phyloP scores from a whole-genome alignment of 2,329 filamentous ascomycete species.

The Calonectria honghensis region DNA sequence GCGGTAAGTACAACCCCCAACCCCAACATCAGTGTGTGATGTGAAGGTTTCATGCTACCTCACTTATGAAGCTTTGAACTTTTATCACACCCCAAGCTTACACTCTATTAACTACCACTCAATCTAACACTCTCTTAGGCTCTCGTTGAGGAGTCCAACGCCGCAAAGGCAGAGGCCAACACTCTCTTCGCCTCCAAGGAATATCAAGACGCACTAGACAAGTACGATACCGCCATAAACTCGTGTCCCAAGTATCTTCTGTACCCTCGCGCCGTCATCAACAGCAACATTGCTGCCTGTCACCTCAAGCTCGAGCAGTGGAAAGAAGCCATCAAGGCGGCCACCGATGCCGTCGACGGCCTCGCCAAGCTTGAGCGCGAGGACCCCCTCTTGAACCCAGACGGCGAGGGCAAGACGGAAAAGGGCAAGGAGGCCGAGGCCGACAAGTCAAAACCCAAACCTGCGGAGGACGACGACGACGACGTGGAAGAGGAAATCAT shows the following conservation, averaged over 20 bases:
- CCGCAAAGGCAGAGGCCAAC: slow-evolving; percentile 86
- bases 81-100: not conserved
- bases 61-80: not conserved
- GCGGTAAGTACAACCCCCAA: slow-evolving; percentile 63
- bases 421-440: slow-evolving; percentile 55
- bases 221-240: slow-evolving; percentile 87
- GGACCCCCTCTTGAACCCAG: slow-evolving; percentile 56
- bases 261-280: slow-evolving; percentile 90
- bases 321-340: slow-evolving; percentile 86
- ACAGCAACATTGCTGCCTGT: slow-evolving; percentile 92
- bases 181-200: slow-evolving; percentile 82
- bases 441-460: slow-evolving; percentile 56
- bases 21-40: not conserved
- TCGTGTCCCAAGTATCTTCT: slow-evolving; percentile 89
- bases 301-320: slow-evolving; percentile 90
- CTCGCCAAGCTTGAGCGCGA: slow-evolving; percentile 77
- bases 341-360: slow-evolving; percentile 82
- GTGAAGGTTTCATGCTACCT: not conserved
- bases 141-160: slow-evolving; percentile 82
- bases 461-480: slow-evolving; percentile 61
- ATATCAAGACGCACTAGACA: slow-evolving; percentile 86
- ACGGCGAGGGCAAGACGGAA: slow-evolving; percentile 53
- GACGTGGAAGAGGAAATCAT: slow-evolving; percentile 75
- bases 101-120: not conserved
- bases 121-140: slow-evolving; percentile 64